Percentiles rank a stretch among this genome's conserved stretches.
These are phyloP conservation scores for Sugiyamaella boreocaroliniensis DNA, from an alignment of 805 yeast species.

Conservation along the genomic window DNA sequence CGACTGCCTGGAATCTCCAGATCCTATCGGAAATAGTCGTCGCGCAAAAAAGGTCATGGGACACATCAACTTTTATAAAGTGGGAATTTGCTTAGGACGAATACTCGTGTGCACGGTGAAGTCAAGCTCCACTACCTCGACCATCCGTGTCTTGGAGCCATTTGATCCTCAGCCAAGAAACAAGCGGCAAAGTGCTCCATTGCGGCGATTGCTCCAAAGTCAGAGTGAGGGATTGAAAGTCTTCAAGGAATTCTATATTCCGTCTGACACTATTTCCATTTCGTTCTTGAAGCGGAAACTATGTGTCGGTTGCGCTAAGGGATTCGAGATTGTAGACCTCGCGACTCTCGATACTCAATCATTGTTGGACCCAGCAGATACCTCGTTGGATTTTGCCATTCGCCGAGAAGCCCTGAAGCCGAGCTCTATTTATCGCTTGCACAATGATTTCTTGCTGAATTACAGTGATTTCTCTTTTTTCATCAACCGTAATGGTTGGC, in stretches of 20 bases:
- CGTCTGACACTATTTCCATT: slow-evolving; percentile 84
- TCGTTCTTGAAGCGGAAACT: slow-evolving; percentile 82
- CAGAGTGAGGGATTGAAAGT: slow-evolving; percentile 59
- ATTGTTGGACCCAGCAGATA: slow-evolving; percentile 94
- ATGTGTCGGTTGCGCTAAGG: slow-evolving; percentile 94
- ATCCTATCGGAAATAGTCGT: slow-evolving; percentile 41
- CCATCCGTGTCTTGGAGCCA: slow-evolving; percentile 82
- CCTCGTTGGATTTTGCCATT: slow-evolving; percentile 89
- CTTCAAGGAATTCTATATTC: slow-evolving; percentile 72
- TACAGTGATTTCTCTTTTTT: slow-evolving; percentile 92
- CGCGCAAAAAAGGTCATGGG: slow-evolving; percentile 71
- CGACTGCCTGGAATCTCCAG: slow-evolving; percentile 41
- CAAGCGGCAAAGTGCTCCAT: slow-evolving; percentile 35
- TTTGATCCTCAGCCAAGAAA: slow-evolving; percentile 51
- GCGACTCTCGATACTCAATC: slow-evolving; percentile 82
- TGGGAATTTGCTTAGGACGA: slow-evolving; percentile 86
- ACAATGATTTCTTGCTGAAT: slow-evolving; percentile 78
- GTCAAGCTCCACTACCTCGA: slow-evolving; percentile 65
- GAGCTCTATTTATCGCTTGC: slow-evolving; percentile 82
- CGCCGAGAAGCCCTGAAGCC: slow-evolving; percentile 80
- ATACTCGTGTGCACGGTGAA: slow-evolving; percentile 86
- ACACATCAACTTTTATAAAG: slow-evolving; percentile 87
- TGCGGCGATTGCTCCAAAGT: slow-evolving; percentile 32
- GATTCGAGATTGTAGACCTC: slow-evolving; percentile 88
- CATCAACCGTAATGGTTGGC: slow-evolving; percentile 94